These are phyloP conservation scores for Aspergillus luchuensis DNA, from an alignment of 2,329 filamentous ascomycete genomes.

Conservation along the genomic window DNA sequence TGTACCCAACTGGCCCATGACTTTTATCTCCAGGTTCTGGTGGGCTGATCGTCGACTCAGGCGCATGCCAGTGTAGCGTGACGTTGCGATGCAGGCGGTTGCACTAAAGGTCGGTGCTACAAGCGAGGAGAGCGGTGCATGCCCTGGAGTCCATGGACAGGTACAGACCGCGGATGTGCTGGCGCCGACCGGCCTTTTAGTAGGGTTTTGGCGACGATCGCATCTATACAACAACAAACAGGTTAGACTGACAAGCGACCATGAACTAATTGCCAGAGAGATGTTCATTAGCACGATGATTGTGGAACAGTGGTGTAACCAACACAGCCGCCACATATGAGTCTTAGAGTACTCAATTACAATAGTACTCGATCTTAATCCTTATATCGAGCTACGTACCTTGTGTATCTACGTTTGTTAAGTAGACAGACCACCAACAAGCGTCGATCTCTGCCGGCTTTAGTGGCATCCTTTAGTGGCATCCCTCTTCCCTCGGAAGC, in stretches of 20 bases:
- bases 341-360: too few relatives aligned
- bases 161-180: constrained; percentile 5
- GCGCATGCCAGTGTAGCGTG: constrained; percentile 7
- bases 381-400: too few relatives aligned
- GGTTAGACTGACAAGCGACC: not conserved
- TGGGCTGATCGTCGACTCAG: constrained; percentile 12
- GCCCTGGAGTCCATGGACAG: constrained; percentile 1
- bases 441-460: constrained; percentile 12
- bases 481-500: constrained; percentile 12
- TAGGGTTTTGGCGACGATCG: not conserved
- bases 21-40: not conserved
- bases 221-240: not conserved
- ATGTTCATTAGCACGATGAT: not conserved
- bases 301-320: not conserved
- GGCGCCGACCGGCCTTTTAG: not conserved
- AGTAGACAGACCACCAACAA: constrained; percentile 5
- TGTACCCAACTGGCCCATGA: constrained; percentile 1
- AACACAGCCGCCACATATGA: not conserved
- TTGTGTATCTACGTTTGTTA: not conserved
- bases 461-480: constrained; percentile 10
- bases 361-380: too few relatives aligned
- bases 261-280: not conserved
- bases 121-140: not conserved
- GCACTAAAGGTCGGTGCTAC: not conserved
- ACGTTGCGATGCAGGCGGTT: constrained; percentile 6